Base-by-base conservation (phyloP, 352 stramenopile genomes). In the Phytophthora sansomeana region DNA sequence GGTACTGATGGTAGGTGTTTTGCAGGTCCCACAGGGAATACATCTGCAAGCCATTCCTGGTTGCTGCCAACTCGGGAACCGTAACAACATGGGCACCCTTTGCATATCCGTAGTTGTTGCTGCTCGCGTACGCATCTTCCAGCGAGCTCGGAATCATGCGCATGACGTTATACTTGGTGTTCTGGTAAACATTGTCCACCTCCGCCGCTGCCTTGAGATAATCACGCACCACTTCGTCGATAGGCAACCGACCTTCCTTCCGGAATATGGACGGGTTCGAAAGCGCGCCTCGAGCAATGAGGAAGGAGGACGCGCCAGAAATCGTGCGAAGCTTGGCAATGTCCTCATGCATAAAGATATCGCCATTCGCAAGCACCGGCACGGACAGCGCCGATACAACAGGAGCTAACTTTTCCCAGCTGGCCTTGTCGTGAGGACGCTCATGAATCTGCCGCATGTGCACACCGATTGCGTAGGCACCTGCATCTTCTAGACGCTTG, bases 141-240 rank as follows among this genome's bases (percentile, higher is more conserved):
- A 74, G 72, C 39, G 88, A 93, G 56, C 69, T 78, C 21, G 88
- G 86, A 19, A 96, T 67, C 88, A 96, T 96, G 26, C 88, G 82
- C 58, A 77, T 90, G 30, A 96, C 63, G 36, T 82, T 95, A 83
- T 97, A 97, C 81, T 97, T 97, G 61, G 88, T 92, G 75, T 97
- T 97, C 53, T 95, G 87, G 49, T 86, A 96, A 48, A 94, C 81
- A 41, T 96, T 96, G 77, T 97, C 90, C 4, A 76, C 88, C 75
- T 95, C 86, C 6, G 85, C 88, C 0, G 85, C 77, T 36, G 80
- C 74, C 48, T 83, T 78, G n/a, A 96, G 68, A 65, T 94, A 96
- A 39, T 88, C 81, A 1, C 77, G 52, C 16, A 91, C 81, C 52
- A 92, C 87, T 44, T 93, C 68, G 10, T 75, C 64, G 47, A 82